phyloP scores from a whole-genome alignment of 2,329 filamentous ascomycete species.

The Orbilia quercus region DNA sequence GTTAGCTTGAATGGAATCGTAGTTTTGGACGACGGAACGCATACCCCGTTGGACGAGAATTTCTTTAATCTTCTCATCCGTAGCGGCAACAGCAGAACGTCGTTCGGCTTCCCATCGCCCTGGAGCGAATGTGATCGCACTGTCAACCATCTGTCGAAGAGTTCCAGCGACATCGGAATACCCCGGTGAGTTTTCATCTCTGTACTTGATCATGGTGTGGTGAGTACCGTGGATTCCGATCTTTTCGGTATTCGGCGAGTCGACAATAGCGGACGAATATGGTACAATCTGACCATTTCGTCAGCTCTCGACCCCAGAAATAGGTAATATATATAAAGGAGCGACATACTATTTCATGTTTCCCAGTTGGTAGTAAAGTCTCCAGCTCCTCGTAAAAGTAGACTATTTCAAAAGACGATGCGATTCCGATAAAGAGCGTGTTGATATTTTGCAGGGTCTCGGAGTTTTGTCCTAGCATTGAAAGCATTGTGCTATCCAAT shows the following conservation, averaged over 20 bases:
- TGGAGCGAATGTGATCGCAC: conserved; percentile 62
- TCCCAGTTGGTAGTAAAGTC: conserved; percentile 67
- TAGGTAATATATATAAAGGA: not conserved
- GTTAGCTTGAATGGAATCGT: conserved; percentile 17
- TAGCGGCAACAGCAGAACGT: conserved; percentile 51
- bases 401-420: conserved; percentile 74
- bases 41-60: conserved; percentile 54
- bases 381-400: conserved; percentile 82
- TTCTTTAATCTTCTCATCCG: conserved; percentile 52
- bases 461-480: conserved; percentile 77
- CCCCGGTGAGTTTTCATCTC: conserved; percentile 73
- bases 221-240: conserved; percentile 78
- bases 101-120: conserved; percentile 55
- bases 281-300: conserved; percentile 71
- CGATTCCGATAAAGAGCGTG: conserved; percentile 76
- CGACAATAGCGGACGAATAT: conserved; percentile 74
- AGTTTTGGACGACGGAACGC: not conserved
- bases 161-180: conserved; percentile 70
- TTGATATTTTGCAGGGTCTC: conserved; percentile 81
- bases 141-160: conserved; percentile 60
- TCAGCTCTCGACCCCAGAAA: not conserved
- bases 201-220: conserved; percentile 78
- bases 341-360: conserved; percentile 57
- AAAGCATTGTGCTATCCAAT: conserved; percentile 74
- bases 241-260: conserved; percentile 57